Evolutionary conservation across 2,329 filamentous ascomycete genomes (phyloP).

Genomic region (Periconia sp.): DNA sequence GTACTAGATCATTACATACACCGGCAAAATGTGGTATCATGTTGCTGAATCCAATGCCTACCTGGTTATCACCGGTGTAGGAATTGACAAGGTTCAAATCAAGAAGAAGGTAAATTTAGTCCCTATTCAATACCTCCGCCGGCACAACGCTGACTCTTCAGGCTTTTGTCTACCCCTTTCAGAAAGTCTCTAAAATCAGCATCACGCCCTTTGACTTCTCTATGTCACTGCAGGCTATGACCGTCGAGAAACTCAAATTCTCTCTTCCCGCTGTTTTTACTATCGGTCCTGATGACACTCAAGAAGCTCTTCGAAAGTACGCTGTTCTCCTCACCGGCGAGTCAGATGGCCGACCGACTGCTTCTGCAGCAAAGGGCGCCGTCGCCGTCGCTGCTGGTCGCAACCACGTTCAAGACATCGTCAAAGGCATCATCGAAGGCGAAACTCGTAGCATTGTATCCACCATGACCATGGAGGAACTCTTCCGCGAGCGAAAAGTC

Average conservation of each 20-base stretch:
- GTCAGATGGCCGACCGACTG: slow-evolving; percentile 52
- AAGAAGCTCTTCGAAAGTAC: slow-evolving; percentile 77
- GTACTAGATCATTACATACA: too few species aligned
- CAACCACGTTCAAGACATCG: slow-evolving; percentile 81
- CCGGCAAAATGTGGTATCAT: slow-evolving; percentile 60
- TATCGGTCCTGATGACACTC: slow-evolving; percentile 77
- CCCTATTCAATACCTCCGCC: slow-evolving; percentile 2
- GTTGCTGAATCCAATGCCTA: slow-evolving; percentile 81
- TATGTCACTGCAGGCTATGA: slow-evolving; percentile 87
- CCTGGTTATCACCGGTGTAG: slow-evolving; percentile 84
- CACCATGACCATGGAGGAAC: slow-evolving; percentile 92
- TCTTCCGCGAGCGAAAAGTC: slow-evolving; percentile 77
- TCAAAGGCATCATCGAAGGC: slow-evolving; percentile 89
- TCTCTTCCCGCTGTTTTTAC: slow-evolving; percentile 84
- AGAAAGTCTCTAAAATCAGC: slow-evolving; percentile 53
- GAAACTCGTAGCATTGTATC: slow-evolving; percentile 84
- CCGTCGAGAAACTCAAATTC: slow-evolving; percentile 85
- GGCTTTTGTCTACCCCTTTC: slow-evolving; percentile 46
- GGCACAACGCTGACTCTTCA: slow-evolving; percentile 7
- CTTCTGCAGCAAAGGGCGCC: slow-evolving; percentile 37
- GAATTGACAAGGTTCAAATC: slow-evolving; percentile 75
- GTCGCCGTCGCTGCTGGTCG: slow-evolving; percentile 54
- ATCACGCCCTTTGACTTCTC: slow-evolving; percentile 82
- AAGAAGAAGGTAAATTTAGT: slow-evolving; percentile 68
- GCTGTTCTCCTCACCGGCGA: slow-evolving; percentile 77